Base-by-base conservation (phyloP, 2,329 filamentous ascomycete species). In the Plenodomus lindquistii region DNA sequence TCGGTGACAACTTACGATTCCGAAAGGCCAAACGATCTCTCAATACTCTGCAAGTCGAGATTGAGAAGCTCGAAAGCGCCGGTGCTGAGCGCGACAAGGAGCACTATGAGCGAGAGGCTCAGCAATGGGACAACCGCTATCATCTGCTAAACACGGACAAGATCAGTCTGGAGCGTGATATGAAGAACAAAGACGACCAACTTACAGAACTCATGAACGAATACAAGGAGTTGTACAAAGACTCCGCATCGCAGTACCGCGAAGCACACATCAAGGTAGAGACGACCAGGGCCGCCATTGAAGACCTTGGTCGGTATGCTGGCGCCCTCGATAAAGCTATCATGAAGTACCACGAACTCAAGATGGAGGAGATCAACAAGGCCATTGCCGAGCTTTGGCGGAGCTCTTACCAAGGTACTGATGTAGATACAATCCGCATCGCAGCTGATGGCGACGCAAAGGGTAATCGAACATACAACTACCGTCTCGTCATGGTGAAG, bases 361-460 rank as follows among this genome's bases (percentile, higher is more conserved):
- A 99, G 79, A 99, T 99, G 94, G 89, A 94, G 61, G 92, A 99
- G 71, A 93, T 99, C 71, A 99, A 99, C 73, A 83, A 85, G 47
- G 97, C 97, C 71, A 87, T 95, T 42, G 90, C 89, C 56, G 94
- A 99, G 71, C 82, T 99, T n/a, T 99, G 94, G 94, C 89, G 90
- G 73, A 88, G 86, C 66, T 97, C 94, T 1, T 99, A 99, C 74
- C 90, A 95, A 69, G 94, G 94, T 57, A 97, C 93, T 0, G 94
- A 99, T 67, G 92, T 99, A 46, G 94, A 99, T 76, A 94, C 89
- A 1, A 96, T 99, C 67, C 82, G 95, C 66, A 97, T 99, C 74
- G 88, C 89, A 35, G 96, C 92, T 16, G 93, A 97, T 73, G 87
- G 86, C 62, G 94, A 97, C 70, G 79, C 79, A 35, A 83, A 84